These are phyloP conservation scores for Naganishia vishniacii DNA, from an alignment of 768 basidiomycete species.

Conservation along the genomic window DNA sequence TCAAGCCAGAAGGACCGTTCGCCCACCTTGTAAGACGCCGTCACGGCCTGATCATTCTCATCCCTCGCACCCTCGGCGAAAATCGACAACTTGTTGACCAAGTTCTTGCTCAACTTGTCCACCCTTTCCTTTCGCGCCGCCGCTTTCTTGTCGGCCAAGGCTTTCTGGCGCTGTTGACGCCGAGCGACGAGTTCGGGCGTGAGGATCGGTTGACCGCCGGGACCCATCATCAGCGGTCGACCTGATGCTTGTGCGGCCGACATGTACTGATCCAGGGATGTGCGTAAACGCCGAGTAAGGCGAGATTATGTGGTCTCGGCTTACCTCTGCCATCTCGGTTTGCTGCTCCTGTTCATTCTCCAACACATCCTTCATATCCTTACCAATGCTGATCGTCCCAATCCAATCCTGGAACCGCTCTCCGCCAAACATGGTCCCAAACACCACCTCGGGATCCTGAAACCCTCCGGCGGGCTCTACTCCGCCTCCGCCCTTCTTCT, in stretches of 20 bases:
- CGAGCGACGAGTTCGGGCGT: slow-evolving; percentile 42
- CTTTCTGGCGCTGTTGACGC: slow-evolving; percentile 37
- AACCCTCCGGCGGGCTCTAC: slow-evolving; percentile 48
- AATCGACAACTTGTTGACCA: slow-evolving; percentile 45
- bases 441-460: slow-evolving; percentile 48
- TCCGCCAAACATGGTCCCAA: slow-evolving; percentile 46
- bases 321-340: slow-evolving; percentile 34
- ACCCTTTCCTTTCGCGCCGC: slow-evolving; percentile 40
- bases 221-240: slow-evolving; percentile 31
- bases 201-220: slow-evolving; percentile 39
- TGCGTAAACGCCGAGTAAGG: no score
- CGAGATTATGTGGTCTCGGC: neutral
- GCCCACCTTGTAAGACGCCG: slow-evolving; percentile 41
- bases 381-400: slow-evolving; percentile 42
- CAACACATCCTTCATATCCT: slow-evolving; percentile 49
- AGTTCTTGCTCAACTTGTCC: slow-evolving; percentile 44
- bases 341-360: slow-evolving; percentile 45
- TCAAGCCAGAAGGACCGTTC: no score
- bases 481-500: slow-evolving; percentile 45
- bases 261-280: neutral
- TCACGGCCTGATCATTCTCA: slow-evolving; percentile 41
- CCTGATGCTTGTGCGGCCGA: neutral
- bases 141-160: slow-evolving; percentile 38
- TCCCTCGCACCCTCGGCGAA: slow-evolving; percentile 46
- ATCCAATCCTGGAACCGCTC: slow-evolving; percentile 37